A percentile compares a stretch with the other conserved stretches of the same genome.
These are phyloP conservation scores for Globisporangium cederbergense DNA, from an alignment of 352 stramenopile species.

Conservation along the genomic window DNA sequence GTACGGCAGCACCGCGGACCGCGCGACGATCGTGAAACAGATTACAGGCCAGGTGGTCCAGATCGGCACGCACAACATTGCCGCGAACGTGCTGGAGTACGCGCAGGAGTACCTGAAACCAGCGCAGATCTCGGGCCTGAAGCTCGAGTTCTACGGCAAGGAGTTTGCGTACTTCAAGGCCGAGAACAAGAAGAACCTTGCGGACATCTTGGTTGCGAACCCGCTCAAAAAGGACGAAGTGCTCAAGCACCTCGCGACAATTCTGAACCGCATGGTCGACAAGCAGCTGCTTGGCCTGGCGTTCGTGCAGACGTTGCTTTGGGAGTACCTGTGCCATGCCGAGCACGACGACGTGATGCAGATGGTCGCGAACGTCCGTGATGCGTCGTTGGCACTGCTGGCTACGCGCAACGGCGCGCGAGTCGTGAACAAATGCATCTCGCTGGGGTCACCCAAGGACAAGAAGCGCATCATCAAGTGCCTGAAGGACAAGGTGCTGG, in stretches of 20 bases:
- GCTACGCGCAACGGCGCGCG: conserved; percentile 86
- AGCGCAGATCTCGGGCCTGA: conserved; percentile 81
- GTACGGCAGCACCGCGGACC: conserved; percentile 87
- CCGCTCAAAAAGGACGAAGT: conserved; percentile 71
- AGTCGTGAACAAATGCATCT: conserved; percentile 84
- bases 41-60: conserved; percentile 92
- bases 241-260: conserved; percentile 59
- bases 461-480: conserved; percentile 90
- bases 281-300: conserved; percentile 86
- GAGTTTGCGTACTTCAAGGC: conserved; percentile 87
- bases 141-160: conserved; percentile 88
- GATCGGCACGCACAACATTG: conserved; percentile 94
- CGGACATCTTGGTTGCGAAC: conserved; percentile 64
- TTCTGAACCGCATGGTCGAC: conserved; percentile 86
- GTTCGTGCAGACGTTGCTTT: conserved; percentile 88
- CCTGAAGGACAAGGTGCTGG: conserved; percentile 88
- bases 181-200: conserved; percentile 82
- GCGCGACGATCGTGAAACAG: conserved; percentile 83
- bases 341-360: conserved; percentile 75
- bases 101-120: conserved; percentile 83
- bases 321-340: conserved; percentile 87
- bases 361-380: conserved; percentile 84
- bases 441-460: conserved; percentile 83
- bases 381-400: conserved; percentile 81
- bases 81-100: conserved; percentile 91